Evolutionary conservation across 148 eudicot genomes (phyloP), one percentile per base, ranked within the genome.

Genomic region (Cornus florida): DNA sequence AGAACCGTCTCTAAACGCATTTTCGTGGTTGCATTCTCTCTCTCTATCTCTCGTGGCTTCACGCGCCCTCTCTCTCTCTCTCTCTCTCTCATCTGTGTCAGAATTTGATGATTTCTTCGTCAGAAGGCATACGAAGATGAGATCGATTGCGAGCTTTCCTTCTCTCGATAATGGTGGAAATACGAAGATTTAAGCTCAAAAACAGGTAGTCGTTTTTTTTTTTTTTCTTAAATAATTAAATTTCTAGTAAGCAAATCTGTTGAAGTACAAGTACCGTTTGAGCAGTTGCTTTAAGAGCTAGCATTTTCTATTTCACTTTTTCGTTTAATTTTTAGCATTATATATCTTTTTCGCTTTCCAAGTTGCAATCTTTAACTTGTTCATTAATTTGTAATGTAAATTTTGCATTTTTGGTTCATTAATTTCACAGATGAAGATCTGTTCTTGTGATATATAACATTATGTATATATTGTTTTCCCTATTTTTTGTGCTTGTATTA

Each of bases 361-460:
- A 22, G 59, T 48, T 72, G 6, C 7, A 72, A 22, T 41, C 31
- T 22, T 11, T 13, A 23, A 71, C 9, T n/a, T 20, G 57, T 50
- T 71, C 17, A 2, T 10, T 28, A 28, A 28, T n/a, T 35, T 39
- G 7, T 70, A 57, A 10, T 12, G 12, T 70, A 7, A 33, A 68
- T 2, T 19, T 39, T 35, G 24, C 24, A 35, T 35, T 70, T 70
- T 70, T 32, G 53, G 38, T 3, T 70, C 24, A 19, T 38, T 48
- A 70, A 39, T 39, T 65, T 73, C 56, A 64, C 38, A 32, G 65
- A 48, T 50, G 65, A 32, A 19, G 64, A 77, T 77, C 79, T 77
- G 67, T 24, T 24, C 19, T 20, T 66, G 5, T 16, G 23, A 38
- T 70, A n/a, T 39, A 35, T 20, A 7, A 41, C 50, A 31, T 28